These are phyloP conservation scores for Russula vinacea DNA, from an alignment of 768 basidiomycete genomes.

Conservation along the genomic window DNA sequence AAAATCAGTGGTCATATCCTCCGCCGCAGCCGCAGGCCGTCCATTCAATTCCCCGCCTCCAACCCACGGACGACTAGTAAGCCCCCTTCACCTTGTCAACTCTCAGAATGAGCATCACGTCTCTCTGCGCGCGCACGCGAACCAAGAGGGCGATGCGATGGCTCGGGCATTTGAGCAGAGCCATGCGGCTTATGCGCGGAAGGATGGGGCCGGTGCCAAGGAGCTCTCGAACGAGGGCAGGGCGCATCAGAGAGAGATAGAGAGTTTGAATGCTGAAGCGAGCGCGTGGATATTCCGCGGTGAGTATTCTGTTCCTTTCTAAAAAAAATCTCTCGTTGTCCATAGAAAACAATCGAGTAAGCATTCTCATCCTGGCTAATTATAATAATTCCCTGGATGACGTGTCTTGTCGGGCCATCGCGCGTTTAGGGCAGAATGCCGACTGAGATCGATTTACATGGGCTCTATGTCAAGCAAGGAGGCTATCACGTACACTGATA, in stretches of 20 bases:
- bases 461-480: conserved; percentile 91
- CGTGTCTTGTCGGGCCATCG: neutral
- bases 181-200: conserved; percentile 67
- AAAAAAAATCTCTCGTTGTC: no score
- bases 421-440: conserved; percentile 53
- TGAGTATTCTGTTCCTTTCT: conserved; percentile 35
- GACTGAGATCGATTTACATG: conserved; percentile 86
- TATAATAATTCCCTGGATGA: neutral
- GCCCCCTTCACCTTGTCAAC: conserved; percentile 46
- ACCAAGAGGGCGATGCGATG: conserved; percentile 78
- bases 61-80: conserved; percentile 25
- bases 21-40: neutral
- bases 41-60: conserved; percentile 9
- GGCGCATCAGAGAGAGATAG: conserved; percentile 73
- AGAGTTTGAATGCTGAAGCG: conserved; percentile 73
- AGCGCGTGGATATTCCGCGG: conserved; percentile 84
- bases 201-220: conserved; percentile 79
- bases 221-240: conserved; percentile 78
- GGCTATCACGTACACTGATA: conserved; percentile 72
- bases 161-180: conserved; percentile 63
- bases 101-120: conserved; percentile 68
- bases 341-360: conserved; percentile 73
- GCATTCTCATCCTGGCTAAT: neutral
- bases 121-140: conserved; percentile 69
- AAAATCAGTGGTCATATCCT: conserved; percentile 1